phyloP scores from a whole-genome alignment of 495 filamentous ascomycete species.

The Lasiosphaeriaceae sp. region DNA sequence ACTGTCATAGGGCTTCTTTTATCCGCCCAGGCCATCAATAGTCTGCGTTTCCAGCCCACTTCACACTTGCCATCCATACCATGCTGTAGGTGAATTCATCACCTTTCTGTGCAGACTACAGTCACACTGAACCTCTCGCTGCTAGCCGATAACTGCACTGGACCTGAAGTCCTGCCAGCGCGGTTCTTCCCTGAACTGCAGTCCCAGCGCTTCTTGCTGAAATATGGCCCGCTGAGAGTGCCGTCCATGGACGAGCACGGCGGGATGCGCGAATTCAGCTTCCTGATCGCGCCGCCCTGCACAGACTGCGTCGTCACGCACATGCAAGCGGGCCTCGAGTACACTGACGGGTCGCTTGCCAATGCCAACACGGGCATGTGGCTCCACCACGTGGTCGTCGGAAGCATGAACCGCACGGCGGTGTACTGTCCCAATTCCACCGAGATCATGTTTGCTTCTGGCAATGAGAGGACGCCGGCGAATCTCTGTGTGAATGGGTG shows the following conservation, averaged over 20 bases:
- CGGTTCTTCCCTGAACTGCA: constrained; percentile 18
- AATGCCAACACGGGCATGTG: constrained; percentile 25
- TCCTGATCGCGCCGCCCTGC: constrained; percentile 19
- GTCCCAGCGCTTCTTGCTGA: constrained; percentile 15
- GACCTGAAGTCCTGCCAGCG: constrained; percentile 1
- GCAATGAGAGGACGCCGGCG: constrained; percentile 20
- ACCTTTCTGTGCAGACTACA: too few relatives aligned
- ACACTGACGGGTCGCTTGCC: constrained; percentile 20
- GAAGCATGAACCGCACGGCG: constrained; percentile 6
- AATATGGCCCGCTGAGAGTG: constrained; percentile 24
- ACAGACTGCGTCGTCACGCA: constrained; percentile 23
- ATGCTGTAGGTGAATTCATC: background rate
- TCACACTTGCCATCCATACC: background rate
- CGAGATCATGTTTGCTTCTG: constrained; percentile 14
- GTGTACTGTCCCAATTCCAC: constrained; percentile 2
- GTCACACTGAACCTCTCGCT: background rate
- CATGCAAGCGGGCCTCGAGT: constrained; percentile 20
- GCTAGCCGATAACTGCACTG: constrained; percentile 1
- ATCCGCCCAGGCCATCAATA: background rate
- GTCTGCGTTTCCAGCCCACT: background rate
- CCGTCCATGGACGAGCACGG: constrained; percentile 8
- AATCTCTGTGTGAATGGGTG: constrained; percentile 18
- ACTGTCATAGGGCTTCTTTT: background rate
- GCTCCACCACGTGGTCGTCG: constrained; percentile 24
- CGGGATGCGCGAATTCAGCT: constrained; percentile 16